Base-by-base conservation (phyloP, 371 early-diverging fungal genomes). In the Batkoa obscura region DNA sequence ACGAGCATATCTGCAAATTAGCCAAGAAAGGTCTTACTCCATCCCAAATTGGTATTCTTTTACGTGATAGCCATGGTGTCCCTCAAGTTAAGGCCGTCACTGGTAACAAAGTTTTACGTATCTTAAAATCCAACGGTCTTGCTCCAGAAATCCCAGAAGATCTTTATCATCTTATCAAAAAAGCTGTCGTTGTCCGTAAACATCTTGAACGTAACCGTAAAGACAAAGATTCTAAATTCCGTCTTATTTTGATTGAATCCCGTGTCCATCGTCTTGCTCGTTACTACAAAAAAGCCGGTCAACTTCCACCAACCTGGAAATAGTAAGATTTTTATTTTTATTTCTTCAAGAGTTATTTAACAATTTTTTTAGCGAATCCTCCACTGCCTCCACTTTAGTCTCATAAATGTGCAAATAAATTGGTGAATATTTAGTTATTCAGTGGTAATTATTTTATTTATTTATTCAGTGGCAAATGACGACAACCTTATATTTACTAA, bases 101-200 rank as follows among this genome's bases (percentile, higher is more conserved):
- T 62, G 95, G 96, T 67, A 91, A 83, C 84, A 93, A 90, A 84
- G 78, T 99, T 60, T 80, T 94, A 63, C 84, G 88, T 77, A 85
- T 93, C 75, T 74, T 93, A 63, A 86, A 86, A 79, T 71, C 79
- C 68, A 84, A 88, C 80, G 80, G 80, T 56, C 77, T 93, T 56
- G 94, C 88, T 61, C 98, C 99, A 62, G 90, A 88, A 70, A 90
- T 99, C 68, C 99, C 99, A 61, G 99, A 99, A 78, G 99, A 99
- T 77, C 80, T 99, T 59, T 90, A 95, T 82, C 89, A 90, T 72
- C 77, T 99, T 61, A 95, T 99, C 81, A 96, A 96, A 85, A 99
- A 97, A 88, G 96, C 98, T 53, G 95, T 97, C 67, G 77, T 90
- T 65, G 88, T 99, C 74, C 93, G 94, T 75, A 97, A 94, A 83